phyloP scores from a whole-genome alignment of 164 flowering plant species.

The Vitis rotundifolia region DNA sequence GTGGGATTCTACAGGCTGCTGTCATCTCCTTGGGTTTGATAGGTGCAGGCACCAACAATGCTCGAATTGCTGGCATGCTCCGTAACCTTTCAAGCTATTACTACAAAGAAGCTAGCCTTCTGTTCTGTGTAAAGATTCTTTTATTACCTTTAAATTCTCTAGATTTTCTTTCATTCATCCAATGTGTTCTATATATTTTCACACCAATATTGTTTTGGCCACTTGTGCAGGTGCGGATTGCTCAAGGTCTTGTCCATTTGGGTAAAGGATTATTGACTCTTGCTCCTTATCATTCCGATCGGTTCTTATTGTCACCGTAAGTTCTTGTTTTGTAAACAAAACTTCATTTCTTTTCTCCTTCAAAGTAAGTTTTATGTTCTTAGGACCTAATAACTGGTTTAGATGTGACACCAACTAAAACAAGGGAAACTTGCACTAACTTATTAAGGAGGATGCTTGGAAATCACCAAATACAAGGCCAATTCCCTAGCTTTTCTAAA shows the following conservation, averaged over 20 bases:
- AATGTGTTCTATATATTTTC: background rate
- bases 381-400: background rate
- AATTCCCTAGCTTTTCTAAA: too few species aligned
- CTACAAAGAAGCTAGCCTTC: conserved; percentile 92
- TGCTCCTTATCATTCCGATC: conserved; percentile 89
- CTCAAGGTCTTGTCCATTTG: conserved; percentile 95
- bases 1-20: conserved; percentile 68
- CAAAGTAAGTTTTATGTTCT: background rate
- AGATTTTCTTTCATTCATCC: background rate
- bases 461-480: too few species aligned
- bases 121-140: conserved; percentile 70
- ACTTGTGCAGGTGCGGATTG: conserved; percentile 83
- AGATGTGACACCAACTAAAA: too few species aligned
- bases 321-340: conserved; percentile 24
- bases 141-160: background rate
- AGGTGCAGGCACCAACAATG: conserved; percentile 99
- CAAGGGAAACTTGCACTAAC: too few species aligned
- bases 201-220: conserved; percentile 2
- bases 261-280: conserved; percentile 98
- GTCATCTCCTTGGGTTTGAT: conserved; percentile 90
- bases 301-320: conserved; percentile 88
- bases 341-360: background rate
- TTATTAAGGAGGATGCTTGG: too few species aligned
- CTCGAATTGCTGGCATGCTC: conserved; percentile 97
- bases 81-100: conserved; percentile 97